These are phyloP conservation scores for Daldinia childiae DNA, from an alignment of 495 filamentous ascomycete species.

Conservation along the genomic window DNA sequence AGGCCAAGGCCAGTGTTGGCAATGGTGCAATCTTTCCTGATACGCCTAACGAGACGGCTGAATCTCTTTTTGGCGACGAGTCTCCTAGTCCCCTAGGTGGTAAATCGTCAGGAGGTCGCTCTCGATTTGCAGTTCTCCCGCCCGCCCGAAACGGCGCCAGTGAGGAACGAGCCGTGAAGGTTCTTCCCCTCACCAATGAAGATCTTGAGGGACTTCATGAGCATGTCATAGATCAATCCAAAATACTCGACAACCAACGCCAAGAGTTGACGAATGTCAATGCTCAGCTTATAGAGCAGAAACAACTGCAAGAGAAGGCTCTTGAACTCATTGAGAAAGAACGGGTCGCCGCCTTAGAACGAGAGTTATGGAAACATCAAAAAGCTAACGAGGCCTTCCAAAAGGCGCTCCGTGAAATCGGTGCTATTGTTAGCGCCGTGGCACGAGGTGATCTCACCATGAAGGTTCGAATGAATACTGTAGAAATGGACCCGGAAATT, in stretches of 20 bases:
- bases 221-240: slow-evolving; percentile 80
- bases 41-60: slow-evolving; percentile 66
- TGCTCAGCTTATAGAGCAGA: slow-evolving; percentile 72
- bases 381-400: slow-evolving; percentile 99
- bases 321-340: slow-evolving; percentile 63
- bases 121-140: slow-evolving; percentile 37
- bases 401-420: slow-evolving; percentile 95
- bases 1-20: slow-evolving; percentile 68
- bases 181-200: slow-evolving; percentile 66
- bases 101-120: slow-evolving; percentile 22
- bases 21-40: slow-evolving; percentile 67
- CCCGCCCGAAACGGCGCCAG: slow-evolving; percentile 48
- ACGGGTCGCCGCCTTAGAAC: slow-evolving; percentile 71
- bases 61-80: slow-evolving; percentile 63
- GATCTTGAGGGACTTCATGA: slow-evolving; percentile 76
- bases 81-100: slow-evolving; percentile 24
- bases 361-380: slow-evolving; percentile 94
- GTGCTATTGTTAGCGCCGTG: slow-evolving; percentile 94
- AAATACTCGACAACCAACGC: slow-evolving; percentile 77
- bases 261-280: slow-evolving; percentile 75
- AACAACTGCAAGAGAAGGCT: slow-evolving; percentile 69
- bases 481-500: slow-evolving; percentile 99
- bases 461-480: slow-evolving; percentile 94
- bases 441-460: slow-evolving; percentile 96
- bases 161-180: slow-evolving; percentile 43